Evolutionary conservation across 163 green algal species (phyloP).

Genomic region (Chloromonas sp.): DNA sequence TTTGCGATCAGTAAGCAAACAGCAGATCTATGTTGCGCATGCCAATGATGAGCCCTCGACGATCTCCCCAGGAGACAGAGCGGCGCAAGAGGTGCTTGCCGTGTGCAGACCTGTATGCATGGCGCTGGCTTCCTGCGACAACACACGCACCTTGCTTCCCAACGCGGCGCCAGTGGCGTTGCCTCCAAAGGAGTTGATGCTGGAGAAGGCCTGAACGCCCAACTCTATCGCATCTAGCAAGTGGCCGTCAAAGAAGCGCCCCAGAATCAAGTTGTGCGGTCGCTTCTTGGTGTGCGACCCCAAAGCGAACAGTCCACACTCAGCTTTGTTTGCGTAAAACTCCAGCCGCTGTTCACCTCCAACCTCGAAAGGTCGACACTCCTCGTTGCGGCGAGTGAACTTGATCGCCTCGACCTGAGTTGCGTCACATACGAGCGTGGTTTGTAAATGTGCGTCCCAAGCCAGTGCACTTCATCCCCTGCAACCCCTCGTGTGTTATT

Average conservation of each 20-base stretch:
- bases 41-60: no score
- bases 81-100: background rate
- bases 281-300: conserved; percentile 93
- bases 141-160: conserved; percentile 71
- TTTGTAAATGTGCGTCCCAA: background rate
- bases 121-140: no score
- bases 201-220: conserved; percentile 62
- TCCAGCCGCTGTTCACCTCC: conserved; percentile 83
- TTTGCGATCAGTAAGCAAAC: background rate
- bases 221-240: conserved; percentile 91
- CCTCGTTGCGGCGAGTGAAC: conserved; percentile 80
- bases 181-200: conserved; percentile 46
- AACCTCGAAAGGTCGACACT: conserved; percentile 86
- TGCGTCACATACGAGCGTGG: background rate
- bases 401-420: conserved; percentile 64
- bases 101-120: background rate
- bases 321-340: conserved; percentile 67
- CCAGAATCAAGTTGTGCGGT: conserved; percentile 90
- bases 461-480: background rate
- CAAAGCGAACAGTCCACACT: conserved; percentile 82
- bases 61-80: no score
- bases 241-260: conserved; percentile 85
- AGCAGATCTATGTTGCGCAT: no score
- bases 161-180: conserved; percentile 38
- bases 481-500: background rate